Evolutionary conservation across 2,329 filamentous ascomycete genomes (phyloP).

Genomic region (Trichoderma guizhouense): DNA sequence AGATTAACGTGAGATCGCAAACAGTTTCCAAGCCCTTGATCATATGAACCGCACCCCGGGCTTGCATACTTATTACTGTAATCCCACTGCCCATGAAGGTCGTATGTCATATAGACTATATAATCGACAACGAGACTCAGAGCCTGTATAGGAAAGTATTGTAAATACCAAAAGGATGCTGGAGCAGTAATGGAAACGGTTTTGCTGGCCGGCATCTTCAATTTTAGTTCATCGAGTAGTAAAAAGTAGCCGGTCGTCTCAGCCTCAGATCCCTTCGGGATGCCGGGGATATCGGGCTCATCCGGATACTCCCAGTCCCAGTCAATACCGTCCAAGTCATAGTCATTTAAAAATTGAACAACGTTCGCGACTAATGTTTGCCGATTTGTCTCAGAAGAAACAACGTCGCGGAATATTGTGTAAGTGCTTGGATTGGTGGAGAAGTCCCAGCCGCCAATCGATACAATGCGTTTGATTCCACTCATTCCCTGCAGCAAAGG

Average conservation of each 20-base stretch:
- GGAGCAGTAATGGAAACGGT: constrained; percentile 33
- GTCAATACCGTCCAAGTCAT: constrained; percentile 38
- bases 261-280: constrained; percentile 25
- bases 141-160: constrained; percentile 28
- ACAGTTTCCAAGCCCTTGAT: constrained; percentile 29
- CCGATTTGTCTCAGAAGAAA: constrained; percentile 29
- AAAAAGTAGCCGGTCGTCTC: constrained; percentile 21
- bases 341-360: constrained; percentile 34
- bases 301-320: constrained; percentile 42
- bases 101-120: constrained; percentile 37
- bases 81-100: constrained; percentile 36
- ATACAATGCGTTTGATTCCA: constrained; percentile 26
- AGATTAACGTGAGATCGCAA: constrained; percentile 36
- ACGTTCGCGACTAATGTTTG: constrained; percentile 32
- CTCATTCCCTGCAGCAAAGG: background rate
- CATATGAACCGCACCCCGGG: constrained; percentile 24
- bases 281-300: constrained; percentile 27
- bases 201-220: constrained; percentile 21
- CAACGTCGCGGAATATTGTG: constrained; percentile 22
- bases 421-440: constrained; percentile 20
- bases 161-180: constrained; percentile 36
- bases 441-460: constrained; percentile 31
- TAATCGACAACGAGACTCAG: constrained; percentile 32
- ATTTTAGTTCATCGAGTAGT: constrained; percentile 17
- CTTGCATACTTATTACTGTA: constrained; percentile 26